Conservation (phyloP, 768 basidiomycete species). For the Dioszegia hungarica region DNA sequence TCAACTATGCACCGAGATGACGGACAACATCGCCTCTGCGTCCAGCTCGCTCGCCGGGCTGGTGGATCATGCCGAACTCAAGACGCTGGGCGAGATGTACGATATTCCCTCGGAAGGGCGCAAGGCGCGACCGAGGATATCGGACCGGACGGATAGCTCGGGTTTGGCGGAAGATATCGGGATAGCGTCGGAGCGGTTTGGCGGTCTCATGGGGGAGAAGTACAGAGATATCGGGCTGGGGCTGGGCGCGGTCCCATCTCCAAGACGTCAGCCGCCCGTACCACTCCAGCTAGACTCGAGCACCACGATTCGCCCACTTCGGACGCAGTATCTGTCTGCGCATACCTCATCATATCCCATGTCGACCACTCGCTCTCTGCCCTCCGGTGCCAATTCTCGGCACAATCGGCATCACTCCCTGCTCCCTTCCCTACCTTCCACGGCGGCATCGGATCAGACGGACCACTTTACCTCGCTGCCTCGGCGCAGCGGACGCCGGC, state of each 20-base stretch:
- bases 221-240: neutral
- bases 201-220: no score
- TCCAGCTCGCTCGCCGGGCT: conserved; percentile 23
- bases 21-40: conserved; percentile 30
- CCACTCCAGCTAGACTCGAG: neutral
- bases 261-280: neutral
- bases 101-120: conserved; percentile 23
- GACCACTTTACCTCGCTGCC: conserved; percentile 41
- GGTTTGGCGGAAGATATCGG: conserved; percentile 3
- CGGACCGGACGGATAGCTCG: neutral
- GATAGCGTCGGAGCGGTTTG: no score
- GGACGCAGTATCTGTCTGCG: no score
- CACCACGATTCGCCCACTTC: no score
- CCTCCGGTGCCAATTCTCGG: neutral
- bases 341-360: neutral
- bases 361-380: neutral
- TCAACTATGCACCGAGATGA: conserved; percentile 21
- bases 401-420: conserved; percentile 17
- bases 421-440: neutral
- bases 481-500: conserved; percentile 26
- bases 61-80: conserved; percentile 28
- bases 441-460: no score
- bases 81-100: conserved; percentile 38
- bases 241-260: conserved; percentile 7
- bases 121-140: conserved; percentile 9